Conservation (phyloP, 768 basidiomycete species). For the Naganishia antarctica region DNA sequence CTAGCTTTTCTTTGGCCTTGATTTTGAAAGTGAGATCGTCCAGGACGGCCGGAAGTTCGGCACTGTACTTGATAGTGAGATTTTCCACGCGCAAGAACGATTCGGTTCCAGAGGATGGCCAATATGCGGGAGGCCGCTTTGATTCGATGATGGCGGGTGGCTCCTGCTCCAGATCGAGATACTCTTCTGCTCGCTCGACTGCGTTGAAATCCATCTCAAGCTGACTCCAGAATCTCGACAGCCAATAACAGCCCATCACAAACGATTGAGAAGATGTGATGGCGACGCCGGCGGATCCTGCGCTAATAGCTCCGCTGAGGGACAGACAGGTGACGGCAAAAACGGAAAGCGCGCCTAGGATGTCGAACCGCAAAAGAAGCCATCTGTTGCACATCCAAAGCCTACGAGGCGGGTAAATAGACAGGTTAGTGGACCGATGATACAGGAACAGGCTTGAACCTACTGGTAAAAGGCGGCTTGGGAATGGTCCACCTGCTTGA, state of each 20-base stretch:
- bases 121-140: conserved; percentile 78
- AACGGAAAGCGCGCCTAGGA: conserved; percentile 60
- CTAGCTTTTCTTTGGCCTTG: conserved; percentile 67
- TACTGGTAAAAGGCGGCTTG: conserved; percentile 67
- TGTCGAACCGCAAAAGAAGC: conserved; percentile 77
- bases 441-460: conserved; percentile 41
- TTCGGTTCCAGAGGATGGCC: conserved; percentile 69
- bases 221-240: conserved; percentile 46
- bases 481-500: conserved; percentile 55
- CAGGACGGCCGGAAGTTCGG: conserved; percentile 75
- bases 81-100: conserved; percentile 66
- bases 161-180: conserved; percentile 82
- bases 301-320: conserved; percentile 56
- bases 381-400: conserved; percentile 89
- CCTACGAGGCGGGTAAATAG: conserved; percentile 34
- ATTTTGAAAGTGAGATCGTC: conserved; percentile 70
- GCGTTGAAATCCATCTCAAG: conserved; percentile 55
- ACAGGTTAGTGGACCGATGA: not conserved
- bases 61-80: conserved; percentile 73
- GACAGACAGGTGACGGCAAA: conserved; percentile 72
- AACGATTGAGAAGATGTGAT: conserved; percentile 70
- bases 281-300: conserved; percentile 55
- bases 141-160: conserved; percentile 70
- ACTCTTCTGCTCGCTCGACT: conserved; percentile 86
- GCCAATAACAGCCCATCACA: conserved; percentile 51